Base-by-base conservation (phyloP, 2,329 filamentous ascomycete species). In the Chaetomium strumarium region DNA sequence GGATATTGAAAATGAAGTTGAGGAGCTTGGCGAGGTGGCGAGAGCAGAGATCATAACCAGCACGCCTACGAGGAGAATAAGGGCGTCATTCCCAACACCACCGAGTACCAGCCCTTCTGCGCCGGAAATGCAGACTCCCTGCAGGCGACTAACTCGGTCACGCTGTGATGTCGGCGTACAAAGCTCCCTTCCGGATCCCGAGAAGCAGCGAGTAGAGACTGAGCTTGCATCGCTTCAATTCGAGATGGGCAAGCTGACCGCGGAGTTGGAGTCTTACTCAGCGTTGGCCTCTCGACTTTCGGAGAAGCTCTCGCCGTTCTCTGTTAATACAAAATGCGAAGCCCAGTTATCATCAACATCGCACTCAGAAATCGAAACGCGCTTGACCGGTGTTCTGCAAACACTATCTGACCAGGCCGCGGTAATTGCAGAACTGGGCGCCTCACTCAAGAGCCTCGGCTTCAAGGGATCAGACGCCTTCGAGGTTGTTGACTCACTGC, bases 81-180 rank as follows among this genome's bases (percentile, higher is more conserved):
- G 67, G 41, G 62, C 66, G n/a, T 79, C 77, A 0, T 80, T 81
- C 56, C 74, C 75, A 5, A 79, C 78, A 0, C 79, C 79, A 0
- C 79, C 79, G 1, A 72, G 74, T 2, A 82, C 79, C 0, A 82
- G 79, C 39, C 75, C 76, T 1, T 58, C 45, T 10, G 47, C 67
- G 57, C 54, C 64, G 2, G 58, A 58, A 5, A 63, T 66, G 0
- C 53, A 62, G 0, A 73, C 74, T 1, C 76, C 77, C 0, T 69
- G 63, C 38, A 72, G 68, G 1, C 60, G 58, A 0, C 56, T 57
- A 1, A 40, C 58, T 0, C 63, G 66, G 14, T 64, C 67, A 2
- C 55, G 52, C 2, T 67, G 67, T 0, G 63, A 73, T 49, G 60
- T 58, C 1, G 70, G 70, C 1, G 68, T 75, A 0, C 76, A 79